Evolutionary conservation across 2,329 filamentous ascomycete genomes (phyloP), one percentile per base, ranked within the genome.

Genomic region (Alternaria solani): DNA sequence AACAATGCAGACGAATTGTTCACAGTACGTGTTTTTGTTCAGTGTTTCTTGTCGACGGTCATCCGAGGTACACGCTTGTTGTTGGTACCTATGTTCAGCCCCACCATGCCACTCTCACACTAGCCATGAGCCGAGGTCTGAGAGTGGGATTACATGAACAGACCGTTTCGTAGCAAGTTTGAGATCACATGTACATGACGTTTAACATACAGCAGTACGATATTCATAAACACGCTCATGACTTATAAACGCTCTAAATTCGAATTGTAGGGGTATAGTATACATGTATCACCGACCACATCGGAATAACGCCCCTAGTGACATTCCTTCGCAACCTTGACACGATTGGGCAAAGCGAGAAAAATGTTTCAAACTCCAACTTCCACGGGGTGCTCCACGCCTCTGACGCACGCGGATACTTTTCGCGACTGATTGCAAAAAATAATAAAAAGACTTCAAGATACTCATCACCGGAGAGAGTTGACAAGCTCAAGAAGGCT

Each of bases 401-500:
- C 39, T 18, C 30, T 38, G 41, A 60, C 57, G 53, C 57, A 55
- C 34, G 16, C 51, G 41, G 75, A 75, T 34, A 65, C 58, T 18
- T 41, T 26, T 59, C 38, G 32, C 11, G 44, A 14, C 43, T 47
- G 14, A 38, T 38, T 23, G 20, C 8, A 4, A 47, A 12, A 18
- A 23, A 23, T 23, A 23, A 23, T n/a, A 23, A 23, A 23, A 23
- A 23, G 20, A 23, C 20, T 4, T 30, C 28, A 30, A 30, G 28
- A 5, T 11, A 1, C 28, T 2, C 32, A 36, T 36, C 32, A 7
- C 12, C 12, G 9, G 7, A 30, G n/a, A 9, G 18, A 39, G 23
- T 16, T 23, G 9, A 25, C 18, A 11, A 44, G 32, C 32, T 25
- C 34, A 60, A 7, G 46, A 51, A 42, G 79, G 90, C 83, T 93